Evolutionary conservation across 169 alveolate species (phyloP), one percentile per base, ranked within the genome.

Genomic region (Plasmodium malariae): DNA sequence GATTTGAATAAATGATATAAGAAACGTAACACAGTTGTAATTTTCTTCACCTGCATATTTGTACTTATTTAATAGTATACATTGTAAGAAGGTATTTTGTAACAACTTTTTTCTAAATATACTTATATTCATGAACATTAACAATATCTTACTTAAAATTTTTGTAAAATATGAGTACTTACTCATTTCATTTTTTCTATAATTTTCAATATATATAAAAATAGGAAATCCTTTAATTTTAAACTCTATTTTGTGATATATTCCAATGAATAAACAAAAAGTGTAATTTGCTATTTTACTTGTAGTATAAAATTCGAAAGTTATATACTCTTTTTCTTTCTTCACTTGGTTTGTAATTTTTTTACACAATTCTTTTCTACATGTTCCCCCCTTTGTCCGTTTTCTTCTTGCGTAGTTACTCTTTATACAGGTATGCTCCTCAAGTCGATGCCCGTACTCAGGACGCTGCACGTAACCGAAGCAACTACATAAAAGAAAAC

Each of bases 11-110:
- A 78, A 1, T 1, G 78, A 28, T 17, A 24, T 28, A 6, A 78
- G 63, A 49, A 78, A 43, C 0, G 89, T 78, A 7, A 78, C 19
- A 45, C 89, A 78, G 17, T 78, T 78, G 55, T 40, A 24, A 26
- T 78, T 78, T 40, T 78, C 89, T 49, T 78, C 89, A 12, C 89
- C 89, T 32, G 48, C 69, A 30, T 78, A 78, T 36, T 78, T 78
- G 34, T 78, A 78, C 26, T 37, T 78, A 36, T 30, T 78, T 37
- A 62, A 12, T n/a, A 78, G 7, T 34, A 78, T 78, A 24, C 60
- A 78, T 68, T 78, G 89, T 24, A 78, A 48, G 36, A 78, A 78
- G 17, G 14, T 49, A 62, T 55, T 63, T 54, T 78, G 69, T 19
- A 9, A 37, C 37, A 78, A 43, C 6, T 17, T 65, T 37, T 51